Evolutionary conservation across 2,329 filamentous ascomycete species (phyloP), one percentile per base, ranked within the genome.

Genomic region (Verruconis gallopava): DNA sequence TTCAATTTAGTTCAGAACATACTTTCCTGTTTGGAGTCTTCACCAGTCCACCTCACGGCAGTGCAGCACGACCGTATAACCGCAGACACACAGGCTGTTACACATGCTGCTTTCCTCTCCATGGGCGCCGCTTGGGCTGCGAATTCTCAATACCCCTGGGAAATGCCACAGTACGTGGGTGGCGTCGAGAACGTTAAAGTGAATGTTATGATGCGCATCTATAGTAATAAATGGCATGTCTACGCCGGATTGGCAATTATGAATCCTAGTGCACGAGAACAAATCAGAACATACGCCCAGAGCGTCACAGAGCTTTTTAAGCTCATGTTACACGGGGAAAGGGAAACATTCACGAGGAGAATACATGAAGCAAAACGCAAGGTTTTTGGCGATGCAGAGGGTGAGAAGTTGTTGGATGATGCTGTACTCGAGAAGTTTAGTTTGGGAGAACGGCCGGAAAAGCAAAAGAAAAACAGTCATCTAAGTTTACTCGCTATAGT

Each of bases 111-210:
- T 20, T 98, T 98, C 61, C 69, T 98, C 39, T 85, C 81, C 56
- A 98, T 98, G 91, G 91, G 93, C 49, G 93, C 89, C 48, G 91
- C 91, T 5, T 98, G 93, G 93, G 83, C 86, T 51, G 88, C 88
- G 21, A 93, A 93, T 60, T 75, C 80, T 45, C 85, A 98, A 59
- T 98, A 96, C 54, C 91, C 93, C 0, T 98, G 91, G 91, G 89
- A 96, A 54, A 78, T 89, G 37, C 77, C 79, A n/a, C 85, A 91
- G 48, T 98, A 96, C 62, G 77, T 95, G 3, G 91, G 91, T 45
- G 93, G 91, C 40, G 93, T 98, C 54, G 91, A 98, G 63, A 98
- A 98, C 60, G 89, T 96, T 53, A 98, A 98, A 67, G 94, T 96
- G 67, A 98, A 98, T 65, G 79, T 96, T 51, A 96, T 86, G 51